A percentile compares a stretch with the other conserved stretches of the same genome.
These are phyloP conservation scores for Mucor sp. DNA, from an alignment of 371 early-diverging fungal species.

Conservation along the genomic window DNA sequence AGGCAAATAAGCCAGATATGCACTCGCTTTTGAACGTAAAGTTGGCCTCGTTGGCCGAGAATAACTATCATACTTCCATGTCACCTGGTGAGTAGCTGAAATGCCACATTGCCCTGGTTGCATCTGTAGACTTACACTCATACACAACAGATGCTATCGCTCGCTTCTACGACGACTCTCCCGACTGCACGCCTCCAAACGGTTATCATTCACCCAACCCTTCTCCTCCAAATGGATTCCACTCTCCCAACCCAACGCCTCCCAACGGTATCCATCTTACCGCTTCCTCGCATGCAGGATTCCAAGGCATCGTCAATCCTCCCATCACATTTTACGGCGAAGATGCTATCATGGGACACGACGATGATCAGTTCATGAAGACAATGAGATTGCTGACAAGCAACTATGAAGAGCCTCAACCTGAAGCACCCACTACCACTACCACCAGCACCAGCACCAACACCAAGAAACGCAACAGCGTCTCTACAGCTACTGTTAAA, in stretches of 20 bases:
- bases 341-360: constrained; percentile 8
- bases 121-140: neutral
- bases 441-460: neutral
- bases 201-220: constrained; percentile 31
- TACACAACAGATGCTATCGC: constrained; percentile 22
- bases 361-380: constrained; percentile 27
- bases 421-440: neutral
- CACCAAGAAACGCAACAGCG: constrained; percentile 6
- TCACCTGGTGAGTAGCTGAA: constrained; percentile 15
- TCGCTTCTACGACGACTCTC: constrained; percentile 25
- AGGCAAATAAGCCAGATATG: constrained; percentile 14
- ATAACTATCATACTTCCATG: constrained; percentile 21
- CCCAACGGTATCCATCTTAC: constrained; percentile 19
- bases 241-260: constrained; percentile 28
- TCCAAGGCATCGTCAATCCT: constrained; percentile 24
- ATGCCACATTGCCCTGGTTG: neutral
- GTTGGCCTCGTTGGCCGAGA: constrained; percentile 24
- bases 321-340: constrained; percentile 24
- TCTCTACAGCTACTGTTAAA: neutral
- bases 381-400: constrained; percentile 20
- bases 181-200: constrained; percentile 28
- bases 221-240: constrained; percentile 26
- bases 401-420: constrained; percentile 1
- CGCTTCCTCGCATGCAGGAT: neutral
- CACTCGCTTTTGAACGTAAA: constrained; percentile 29